phyloP scores from a whole-genome alignment of 2,329 filamentous ascomycete genomes.

The Fusarium floridanum region DNA sequence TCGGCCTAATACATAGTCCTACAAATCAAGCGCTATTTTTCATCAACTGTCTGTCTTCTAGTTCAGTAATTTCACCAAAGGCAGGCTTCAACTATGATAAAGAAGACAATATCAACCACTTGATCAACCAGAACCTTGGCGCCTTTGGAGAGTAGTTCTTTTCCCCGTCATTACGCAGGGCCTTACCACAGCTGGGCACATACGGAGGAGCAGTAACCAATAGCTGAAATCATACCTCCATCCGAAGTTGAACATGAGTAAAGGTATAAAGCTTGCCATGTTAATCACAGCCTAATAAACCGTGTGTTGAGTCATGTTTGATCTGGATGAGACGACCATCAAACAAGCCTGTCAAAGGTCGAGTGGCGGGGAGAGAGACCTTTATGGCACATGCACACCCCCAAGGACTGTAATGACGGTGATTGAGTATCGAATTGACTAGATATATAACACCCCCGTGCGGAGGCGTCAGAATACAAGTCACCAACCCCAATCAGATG shows the following conservation, averaged over 20 bases:
- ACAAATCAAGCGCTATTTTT: neutral
- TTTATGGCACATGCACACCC: neutral
- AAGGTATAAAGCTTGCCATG: neutral
- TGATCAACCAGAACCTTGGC: neutral
- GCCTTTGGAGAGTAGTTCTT: neutral
- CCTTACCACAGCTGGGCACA: neutral
- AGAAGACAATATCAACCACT: no score
- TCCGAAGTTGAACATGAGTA: neutral
- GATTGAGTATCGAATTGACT: neutral
- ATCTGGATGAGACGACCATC: neutral
- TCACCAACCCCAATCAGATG: neutral
- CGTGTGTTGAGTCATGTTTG: neutral
- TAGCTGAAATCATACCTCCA: neutral
- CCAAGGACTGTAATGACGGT: neutral
- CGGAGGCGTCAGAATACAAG: neutral
- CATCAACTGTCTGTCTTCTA: no score
- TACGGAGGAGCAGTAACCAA: neutral
- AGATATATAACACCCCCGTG: neutral
- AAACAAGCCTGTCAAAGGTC: neutral
- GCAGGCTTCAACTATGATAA: no score
- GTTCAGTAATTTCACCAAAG: no score
- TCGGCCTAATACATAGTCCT: neutral
- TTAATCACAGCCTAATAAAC: neutral
- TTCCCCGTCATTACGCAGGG: neutral
- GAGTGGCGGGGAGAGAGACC: neutral